Evolutionary conservation across 441 rosid genomes (phyloP).

Genomic region (Populus tomentosa): DNA sequence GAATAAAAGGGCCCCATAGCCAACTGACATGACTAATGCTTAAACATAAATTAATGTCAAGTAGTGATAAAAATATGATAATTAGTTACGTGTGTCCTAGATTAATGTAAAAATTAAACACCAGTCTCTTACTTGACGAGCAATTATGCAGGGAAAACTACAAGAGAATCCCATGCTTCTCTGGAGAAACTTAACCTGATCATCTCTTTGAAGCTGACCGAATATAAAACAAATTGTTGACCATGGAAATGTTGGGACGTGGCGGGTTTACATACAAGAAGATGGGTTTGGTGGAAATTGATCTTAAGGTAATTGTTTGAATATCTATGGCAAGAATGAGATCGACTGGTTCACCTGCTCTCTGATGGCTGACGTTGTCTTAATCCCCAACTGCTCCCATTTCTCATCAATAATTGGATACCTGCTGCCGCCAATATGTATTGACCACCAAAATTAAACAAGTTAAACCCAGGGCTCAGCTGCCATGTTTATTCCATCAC

Average conservation of each 20-base stretch:
- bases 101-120: neutral
- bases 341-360: slow-evolving; percentile 6
- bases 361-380: neutral
- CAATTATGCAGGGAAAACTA: too few species aligned
- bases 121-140: neutral
- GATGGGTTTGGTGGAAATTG: neutral
- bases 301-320: neutral
- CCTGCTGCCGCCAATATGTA: neutral
- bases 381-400: neutral
- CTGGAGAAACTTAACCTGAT: too few species aligned
- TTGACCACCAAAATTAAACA: neutral
- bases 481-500: neutral
- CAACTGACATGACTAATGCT: neutral
- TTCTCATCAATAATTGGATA: slow-evolving; percentile 3
- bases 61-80: neutral
- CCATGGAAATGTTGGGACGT: neutral
- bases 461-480: neutral
- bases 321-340: neutral
- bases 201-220: too few species aligned
- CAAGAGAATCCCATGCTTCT: too few species aligned
- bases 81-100: neutral
- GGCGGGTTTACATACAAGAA: neutral
- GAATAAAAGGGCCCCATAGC: slow-evolving; percentile 3
- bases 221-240: neutral
- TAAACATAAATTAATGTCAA: neutral